Evolutionary conservation across 805 yeast genomes (phyloP), one percentile per base, ranked within the genome.

Genomic region (Torulaspora indica): DNA sequence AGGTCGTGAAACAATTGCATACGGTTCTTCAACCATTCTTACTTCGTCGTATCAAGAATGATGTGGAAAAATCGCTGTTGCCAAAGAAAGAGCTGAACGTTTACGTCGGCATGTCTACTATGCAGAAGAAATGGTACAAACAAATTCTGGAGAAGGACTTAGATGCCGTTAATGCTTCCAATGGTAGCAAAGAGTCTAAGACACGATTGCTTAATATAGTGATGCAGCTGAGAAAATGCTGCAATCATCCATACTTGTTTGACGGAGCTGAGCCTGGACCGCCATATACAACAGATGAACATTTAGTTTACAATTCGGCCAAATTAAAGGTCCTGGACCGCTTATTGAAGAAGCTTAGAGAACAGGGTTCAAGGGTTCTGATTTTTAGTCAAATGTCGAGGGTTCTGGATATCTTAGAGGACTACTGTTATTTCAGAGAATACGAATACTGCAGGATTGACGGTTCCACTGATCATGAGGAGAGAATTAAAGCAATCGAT

Each of bases 241-340:
- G 91, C 67, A 85, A 85, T 56, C 95, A 85, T 66, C 95, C 95
- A 10, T 85, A 85, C 58, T 66, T 85, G 31, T 85, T 85, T 56
- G 93, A 85, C 61, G 95, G 95, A 35, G 93, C 91, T 1, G 95
- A 85, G 58, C 93, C 93, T 0, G 95, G 95, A 9, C 95, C 95
- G 14, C 95, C 95, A 17, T 85, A 71, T 55, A 85, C 93, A 7
- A 85, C 91, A 0, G 95, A 85, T 63, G 93, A 85, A 60, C 95
- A 85, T 67, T 71, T 85, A 60, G 81, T 85, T 27, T 82, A 64
- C 63, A 85, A 85, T 60, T 74, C 89, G 3, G 82, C 80, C 43
- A 85, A 85, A 59, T 73, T 85, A 74, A 73, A 81, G 38, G 82
- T 85, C 18, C 68, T 85, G 57, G 95, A 85, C 60, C 77, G 78